Base-by-base conservation (phyloP, 352 stramenopile species). In the Blastocystis hominis region DNA sequence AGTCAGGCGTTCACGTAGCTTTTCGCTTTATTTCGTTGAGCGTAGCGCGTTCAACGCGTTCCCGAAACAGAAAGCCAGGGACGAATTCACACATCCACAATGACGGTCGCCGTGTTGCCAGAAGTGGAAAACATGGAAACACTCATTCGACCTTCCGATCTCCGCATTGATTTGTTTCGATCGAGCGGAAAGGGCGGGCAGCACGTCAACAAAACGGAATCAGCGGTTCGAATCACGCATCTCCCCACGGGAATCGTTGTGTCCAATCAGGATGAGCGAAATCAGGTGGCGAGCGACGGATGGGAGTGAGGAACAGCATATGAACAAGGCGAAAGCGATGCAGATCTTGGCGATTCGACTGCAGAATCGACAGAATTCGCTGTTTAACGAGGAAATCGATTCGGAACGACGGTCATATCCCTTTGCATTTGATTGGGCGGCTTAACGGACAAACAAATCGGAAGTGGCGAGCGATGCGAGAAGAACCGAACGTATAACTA, bases 181-280 rank as follows among this genome's bases (percentile, higher is more conserved):
- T 95, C 94, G 34, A 97, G 95, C 76, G 96, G 96, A 59, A 95
- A 95, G 55, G 96, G 96, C 56, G 96, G 95, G 0, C 96, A 99
- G 91, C 97, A 99, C 90, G 96, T 98, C n/a, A 99, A 99, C 92
- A 98, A 97, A 80, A 98, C 95, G 6, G 96, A 98, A 89, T 98
- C 94, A 64, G 95, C 95, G 9, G 95, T 98, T 53, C 94, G 97
- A 77, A 92, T 98, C 77, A 94, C 96, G 20, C 96, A 99, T 89
- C 94, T 98, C 86, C 96, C 96, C 15, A 98, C 96, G 54, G 95
- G 95, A 30, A 98, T 96, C 54, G 92, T 93, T 24, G 93, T 93
- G 0, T 90, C 90, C 17, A 94, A 89, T 36, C 86, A 90, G 53
- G 87, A 89, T 54, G 84, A 89, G 38, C 84, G 88, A 20, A 90